Evolutionary conservation across 2,329 filamentous ascomycete species (phyloP).

Genomic region (Fonsecaea pedrosoi): DNA sequence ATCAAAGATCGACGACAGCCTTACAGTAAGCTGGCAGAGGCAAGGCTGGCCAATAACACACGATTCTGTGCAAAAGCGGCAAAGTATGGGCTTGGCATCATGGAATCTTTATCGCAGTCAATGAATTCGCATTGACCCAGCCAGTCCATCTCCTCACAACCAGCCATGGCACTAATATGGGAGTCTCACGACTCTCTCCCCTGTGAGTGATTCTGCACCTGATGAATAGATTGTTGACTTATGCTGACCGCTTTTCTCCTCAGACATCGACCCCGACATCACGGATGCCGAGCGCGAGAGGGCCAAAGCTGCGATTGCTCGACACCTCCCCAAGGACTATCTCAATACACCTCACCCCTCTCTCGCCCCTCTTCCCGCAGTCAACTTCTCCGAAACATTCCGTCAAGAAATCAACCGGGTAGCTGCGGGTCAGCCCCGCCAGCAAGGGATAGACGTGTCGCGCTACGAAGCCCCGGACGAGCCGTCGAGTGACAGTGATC

Average conservation of each 20-base stretch:
- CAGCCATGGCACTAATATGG: constrained; percentile 69
- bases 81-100: constrained; percentile 13
- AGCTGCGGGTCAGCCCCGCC: constrained; percentile 63
- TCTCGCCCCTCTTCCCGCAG: constrained; percentile 60
- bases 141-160: neutral
- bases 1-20: neutral
- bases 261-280: constrained; percentile 82
- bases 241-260: constrained; percentile 29
- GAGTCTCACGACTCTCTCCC: constrained; percentile 67
- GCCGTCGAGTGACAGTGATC: constrained; percentile 48
- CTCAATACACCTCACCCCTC: constrained; percentile 62
- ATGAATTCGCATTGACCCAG: neutral
- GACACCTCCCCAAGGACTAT: constrained; percentile 65
- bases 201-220: constrained; percentile 31
- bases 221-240: neutral
- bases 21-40: neutral
- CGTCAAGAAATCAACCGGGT: constrained; percentile 72
- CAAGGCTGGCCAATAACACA: neutral
- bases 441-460: constrained; percentile 71
- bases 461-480: constrained; percentile 82
- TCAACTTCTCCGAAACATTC: constrained; percentile 71
- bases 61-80: neutral
- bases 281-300: constrained; percentile 66
- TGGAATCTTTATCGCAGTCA: constrained; percentile 13
- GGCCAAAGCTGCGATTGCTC: constrained; percentile 72